Conservation (phyloP, 2,329 filamentous ascomycete species). For the Didymellaceae sp. region DNA sequence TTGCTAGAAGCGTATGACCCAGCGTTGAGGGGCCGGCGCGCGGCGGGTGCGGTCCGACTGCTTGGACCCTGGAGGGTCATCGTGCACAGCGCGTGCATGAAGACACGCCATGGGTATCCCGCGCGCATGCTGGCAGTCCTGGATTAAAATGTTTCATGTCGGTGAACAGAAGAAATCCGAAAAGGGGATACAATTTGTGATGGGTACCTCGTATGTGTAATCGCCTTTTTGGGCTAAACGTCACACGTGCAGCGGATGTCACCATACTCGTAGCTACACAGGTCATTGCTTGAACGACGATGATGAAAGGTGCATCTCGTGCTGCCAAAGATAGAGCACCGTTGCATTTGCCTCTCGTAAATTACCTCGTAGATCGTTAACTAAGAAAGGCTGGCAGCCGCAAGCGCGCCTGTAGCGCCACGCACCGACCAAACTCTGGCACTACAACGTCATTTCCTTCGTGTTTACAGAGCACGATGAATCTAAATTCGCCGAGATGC, state of each 20-base stretch:
- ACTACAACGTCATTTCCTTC: constrained; percentile 15
- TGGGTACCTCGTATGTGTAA: no score
- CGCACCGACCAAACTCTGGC: constrained; percentile 9
- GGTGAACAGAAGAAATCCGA: background rate
- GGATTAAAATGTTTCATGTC: background rate
- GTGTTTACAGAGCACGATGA: background rate
- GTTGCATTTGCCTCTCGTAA: constrained; percentile 15
- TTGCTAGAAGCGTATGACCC: background rate
- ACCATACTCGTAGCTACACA: constrained; percentile 3
- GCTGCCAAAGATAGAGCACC: constrained; percentile 15
- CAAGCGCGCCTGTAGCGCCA: constrained; percentile 13
- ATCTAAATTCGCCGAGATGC: background rate
- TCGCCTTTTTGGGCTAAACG: no score
- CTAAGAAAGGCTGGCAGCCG: constrained; percentile 10
- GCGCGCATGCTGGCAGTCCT: background rate
- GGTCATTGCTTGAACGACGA: background rate
- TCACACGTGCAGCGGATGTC: background rate
- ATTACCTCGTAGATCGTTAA: constrained; percentile 7
- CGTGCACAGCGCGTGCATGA: background rate
- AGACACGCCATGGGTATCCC: background rate
- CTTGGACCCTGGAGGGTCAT: constrained; percentile 1
- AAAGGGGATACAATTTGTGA: no score
- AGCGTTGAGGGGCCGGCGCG: constrained; percentile 1
- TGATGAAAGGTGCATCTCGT: constrained; percentile 5
- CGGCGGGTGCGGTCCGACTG: constrained; percentile 9